Percentiles rank a stretch among this genome's conserved stretches.
These are phyloP conservation scores for Filobasidium uniguttulatum DNA, from an alignment of 1,284 basidiomycete genomes.

Conservation along the genomic window DNA sequence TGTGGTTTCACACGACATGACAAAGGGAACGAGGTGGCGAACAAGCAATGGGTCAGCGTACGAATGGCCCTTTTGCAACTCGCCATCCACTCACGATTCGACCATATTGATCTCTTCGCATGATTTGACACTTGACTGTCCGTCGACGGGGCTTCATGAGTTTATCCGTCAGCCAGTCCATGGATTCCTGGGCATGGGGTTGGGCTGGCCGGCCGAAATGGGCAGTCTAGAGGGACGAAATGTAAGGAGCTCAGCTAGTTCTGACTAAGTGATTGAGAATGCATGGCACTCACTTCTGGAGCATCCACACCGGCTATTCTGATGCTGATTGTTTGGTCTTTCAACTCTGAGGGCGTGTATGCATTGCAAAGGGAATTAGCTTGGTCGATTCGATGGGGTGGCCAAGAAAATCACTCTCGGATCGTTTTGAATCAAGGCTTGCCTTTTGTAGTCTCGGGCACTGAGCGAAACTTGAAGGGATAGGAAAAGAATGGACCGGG, in stretches of 20 bases:
- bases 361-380: conserved; percentile 1
- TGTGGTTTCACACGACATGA: too few relatives aligned
- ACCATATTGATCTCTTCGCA: conserved; percentile 64
- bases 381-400: conserved; percentile 5
- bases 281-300: conserved; percentile 52
- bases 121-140: conserved; percentile 43
- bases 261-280: not conserved
- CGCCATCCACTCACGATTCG: conserved; percentile 58
- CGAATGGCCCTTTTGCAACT: too few relatives aligned
- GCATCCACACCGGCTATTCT: conserved; percentile 79
- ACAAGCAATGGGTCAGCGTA: not conserved
- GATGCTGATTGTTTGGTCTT: conserved; percentile 64
- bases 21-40: not conserved
- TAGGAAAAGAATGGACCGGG: conserved; percentile 57
- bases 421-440: conserved; percentile 2
- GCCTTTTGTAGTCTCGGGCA: conserved; percentile 55
- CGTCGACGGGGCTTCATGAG: conserved; percentile 43
- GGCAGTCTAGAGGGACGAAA: conserved; percentile 40
- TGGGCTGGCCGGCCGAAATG: conserved; percentile 70
- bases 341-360: conserved; percentile 50
- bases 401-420: not conserved
- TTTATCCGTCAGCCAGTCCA: conserved; percentile 52
- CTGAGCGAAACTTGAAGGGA: conserved; percentile 52
- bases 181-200: conserved; percentile 53
- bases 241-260: not conserved